phyloP scores from a whole-genome alignment of 352 stramenopile species.

The Phytophthora syringae region DNA sequence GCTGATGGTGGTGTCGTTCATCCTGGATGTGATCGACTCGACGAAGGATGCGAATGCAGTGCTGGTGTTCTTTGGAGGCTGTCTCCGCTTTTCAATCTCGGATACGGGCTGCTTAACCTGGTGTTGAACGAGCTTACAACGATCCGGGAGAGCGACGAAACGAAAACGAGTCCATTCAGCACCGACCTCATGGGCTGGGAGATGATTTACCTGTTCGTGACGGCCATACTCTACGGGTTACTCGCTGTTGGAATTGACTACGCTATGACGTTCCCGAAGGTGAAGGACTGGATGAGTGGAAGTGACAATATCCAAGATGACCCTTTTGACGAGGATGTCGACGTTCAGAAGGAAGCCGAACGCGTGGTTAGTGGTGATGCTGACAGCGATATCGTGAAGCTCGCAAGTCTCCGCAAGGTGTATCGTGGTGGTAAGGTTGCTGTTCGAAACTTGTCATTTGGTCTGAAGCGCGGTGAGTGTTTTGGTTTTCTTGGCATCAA shows the following conservation, averaged over 20 bases:
- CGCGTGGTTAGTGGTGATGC: slow-evolving; percentile 41
- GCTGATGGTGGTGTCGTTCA: slow-evolving; percentile 64
- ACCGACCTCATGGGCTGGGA: slow-evolving; percentile 68
- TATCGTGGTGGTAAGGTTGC: slow-evolving; percentile 75
- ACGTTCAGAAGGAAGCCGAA: slow-evolving; percentile 45
- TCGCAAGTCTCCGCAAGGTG: slow-evolving; percentile 51
- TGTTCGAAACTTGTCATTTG: slow-evolving; percentile 80
- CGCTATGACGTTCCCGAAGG: slow-evolving; percentile 39
- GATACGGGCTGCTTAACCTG: slow-evolving; percentile 51
- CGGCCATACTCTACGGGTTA: slow-evolving; percentile 35
- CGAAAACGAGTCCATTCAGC: slow-evolving; percentile 59
- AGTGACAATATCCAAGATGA: slow-evolving; percentile 33
- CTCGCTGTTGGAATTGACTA: slow-evolving; percentile 53
- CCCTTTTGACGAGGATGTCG: slow-evolving; percentile 48
- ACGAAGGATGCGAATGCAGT: slow-evolving; percentile 53
- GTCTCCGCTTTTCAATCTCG: slow-evolving; percentile 70
- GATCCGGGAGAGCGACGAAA: slow-evolving; percentile 36
- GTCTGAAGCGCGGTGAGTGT: slow-evolving; percentile 86
- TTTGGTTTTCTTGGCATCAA: slow-evolving; percentile 97
- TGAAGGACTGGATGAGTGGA: slow-evolving; percentile 46
- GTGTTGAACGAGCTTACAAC: slow-evolving; percentile 47
- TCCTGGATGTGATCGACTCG: slow-evolving; percentile 56
- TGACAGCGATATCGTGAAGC: slow-evolving; percentile 44
- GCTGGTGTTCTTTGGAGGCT: slow-evolving; percentile 73
- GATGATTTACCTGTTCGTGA: slow-evolving; percentile 58